A percentile compares a stretch with the other conserved stretches of the same genome.
phyloP scores from a whole-genome alignment of 2,329 filamentous ascomycete genomes.

The Didymellaceae sp. region DNA sequence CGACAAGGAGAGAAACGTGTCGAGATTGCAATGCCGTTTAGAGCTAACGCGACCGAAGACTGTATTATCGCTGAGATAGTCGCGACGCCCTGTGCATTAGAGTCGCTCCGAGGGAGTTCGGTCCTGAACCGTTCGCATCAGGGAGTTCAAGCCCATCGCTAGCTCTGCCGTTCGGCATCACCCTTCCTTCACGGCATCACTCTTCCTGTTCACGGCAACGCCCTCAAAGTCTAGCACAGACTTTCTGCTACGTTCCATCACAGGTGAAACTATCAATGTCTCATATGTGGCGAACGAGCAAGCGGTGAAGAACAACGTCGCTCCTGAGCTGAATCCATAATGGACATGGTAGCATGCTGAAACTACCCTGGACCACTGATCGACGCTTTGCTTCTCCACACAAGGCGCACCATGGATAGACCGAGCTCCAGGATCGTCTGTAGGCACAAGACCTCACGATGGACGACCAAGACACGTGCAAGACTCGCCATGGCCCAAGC shows the following conservation, averaged over 20 bases:
- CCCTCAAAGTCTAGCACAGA: slow-evolving; percentile 4
- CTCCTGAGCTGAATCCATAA: not conserved
- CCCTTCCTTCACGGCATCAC: not conserved
- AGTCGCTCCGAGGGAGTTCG: slow-evolving; percentile 1
- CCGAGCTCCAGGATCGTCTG: slow-evolving; percentile 2
- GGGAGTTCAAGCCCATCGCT: not conserved
- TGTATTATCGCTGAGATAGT: not conserved
- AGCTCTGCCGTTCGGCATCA: slow-evolving; percentile 5
- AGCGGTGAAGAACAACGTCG: slow-evolving; percentile 2
- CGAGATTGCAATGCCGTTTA: slow-evolving; percentile 22
- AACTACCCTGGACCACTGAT: slow-evolving; percentile 8
- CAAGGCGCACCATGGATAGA: slow-evolving; percentile 1
- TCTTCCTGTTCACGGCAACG: slow-evolving; percentile 12
- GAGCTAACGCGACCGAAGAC: slow-evolving; percentile 18
- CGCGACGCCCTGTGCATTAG: slow-evolving; percentile 1
- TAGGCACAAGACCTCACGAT: not conserved
- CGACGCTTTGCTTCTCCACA: slow-evolving; percentile 13
- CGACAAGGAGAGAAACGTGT: slow-evolving; percentile 11
- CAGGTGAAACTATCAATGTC: slow-evolving; percentile 3
- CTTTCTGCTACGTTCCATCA: not conserved
- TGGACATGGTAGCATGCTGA: not conserved
- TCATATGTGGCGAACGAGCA: not conserved
- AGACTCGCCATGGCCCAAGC: not conserved
- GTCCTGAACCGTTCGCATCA: not conserved
- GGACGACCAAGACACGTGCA: slow-evolving; percentile 5